These are phyloP conservation scores for Phytophthora rubi DNA, from an alignment of 352 stramenopile genomes.

Conservation along the genomic window DNA sequence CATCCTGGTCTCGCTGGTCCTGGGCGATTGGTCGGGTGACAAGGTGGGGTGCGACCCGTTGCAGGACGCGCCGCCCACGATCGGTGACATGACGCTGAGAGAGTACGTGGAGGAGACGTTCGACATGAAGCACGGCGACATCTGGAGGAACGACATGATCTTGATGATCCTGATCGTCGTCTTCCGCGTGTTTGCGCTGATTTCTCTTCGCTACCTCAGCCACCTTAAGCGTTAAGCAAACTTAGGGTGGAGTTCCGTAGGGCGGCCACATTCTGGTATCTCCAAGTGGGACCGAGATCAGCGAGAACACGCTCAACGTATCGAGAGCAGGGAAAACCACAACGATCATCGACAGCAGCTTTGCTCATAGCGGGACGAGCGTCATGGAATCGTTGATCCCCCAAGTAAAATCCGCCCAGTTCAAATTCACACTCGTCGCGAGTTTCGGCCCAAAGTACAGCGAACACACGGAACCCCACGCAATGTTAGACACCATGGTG, in stretches of 20 bases:
- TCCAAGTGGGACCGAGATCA: conserved; percentile 92
- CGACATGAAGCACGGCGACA: conserved; percentile 60
- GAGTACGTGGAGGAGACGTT: conserved; percentile 56
- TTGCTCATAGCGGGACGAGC: conserved; percentile 65
- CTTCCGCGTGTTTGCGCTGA: conserved; percentile 39
- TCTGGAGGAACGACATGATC: conserved; percentile 44
- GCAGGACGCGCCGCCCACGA: not conserved
- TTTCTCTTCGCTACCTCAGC: too few species aligned
- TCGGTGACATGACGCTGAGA: conserved; percentile 50
- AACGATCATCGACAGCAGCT: conserved; percentile 77
- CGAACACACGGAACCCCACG: conserved; percentile 75
- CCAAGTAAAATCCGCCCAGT: conserved; percentile 91
- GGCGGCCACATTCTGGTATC: conserved; percentile 77
- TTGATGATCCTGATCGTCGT: conserved; percentile 51
- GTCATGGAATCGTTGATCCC: conserved; percentile 56
- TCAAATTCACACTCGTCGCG: conserved; percentile 90
- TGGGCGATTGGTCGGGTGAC: conserved; percentile 41
- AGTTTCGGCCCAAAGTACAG: conserved; percentile 88
- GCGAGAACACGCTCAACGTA: conserved; percentile 91
- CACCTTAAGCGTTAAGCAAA: too few species aligned
- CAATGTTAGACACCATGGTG: conserved; percentile 87
- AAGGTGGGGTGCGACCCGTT: conserved; percentile 44
- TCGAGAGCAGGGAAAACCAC: conserved; percentile 91
- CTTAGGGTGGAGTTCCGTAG: too few species aligned
- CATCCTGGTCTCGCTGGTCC: conserved; percentile 44